Evolutionary conservation across 2,329 filamentous ascomycete species (phyloP).

Genomic region (Purpureocillium takamizusanense): DNA sequence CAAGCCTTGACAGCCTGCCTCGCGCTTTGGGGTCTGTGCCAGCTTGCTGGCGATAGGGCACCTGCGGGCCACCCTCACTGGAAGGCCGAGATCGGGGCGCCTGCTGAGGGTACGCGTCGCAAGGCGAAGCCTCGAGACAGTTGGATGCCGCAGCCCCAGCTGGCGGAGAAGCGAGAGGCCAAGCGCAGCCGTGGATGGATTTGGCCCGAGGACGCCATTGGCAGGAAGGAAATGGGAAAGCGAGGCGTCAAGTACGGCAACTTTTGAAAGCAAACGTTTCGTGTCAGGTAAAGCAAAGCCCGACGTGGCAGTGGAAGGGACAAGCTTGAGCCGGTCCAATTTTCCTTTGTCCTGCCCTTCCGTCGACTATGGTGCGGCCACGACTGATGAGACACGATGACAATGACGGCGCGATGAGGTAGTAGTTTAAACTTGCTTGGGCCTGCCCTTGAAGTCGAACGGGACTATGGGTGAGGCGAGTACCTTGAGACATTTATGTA

Average conservation of each 20-base stretch:
- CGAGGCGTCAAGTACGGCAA: slow-evolving; percentile 50
- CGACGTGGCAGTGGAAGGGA: too few relatives aligned
- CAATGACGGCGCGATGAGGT: too few relatives aligned
- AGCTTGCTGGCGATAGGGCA: slow-evolving; percentile 53
- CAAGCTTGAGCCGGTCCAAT: too few relatives aligned
- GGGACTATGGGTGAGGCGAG: too few relatives aligned
- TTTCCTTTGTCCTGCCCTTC: too few relatives aligned
- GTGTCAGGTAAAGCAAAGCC: too few relatives aligned
- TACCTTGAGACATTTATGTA: too few relatives aligned
- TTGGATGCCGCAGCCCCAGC: slow-evolving; percentile 68
- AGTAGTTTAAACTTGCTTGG: too few relatives aligned
- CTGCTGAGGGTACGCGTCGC: slow-evolving; percentile 61
- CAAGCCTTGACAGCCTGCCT: slow-evolving; percentile 54
- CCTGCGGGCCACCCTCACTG: slow-evolving; percentile 49
- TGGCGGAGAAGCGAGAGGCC: slow-evolving; percentile 66
- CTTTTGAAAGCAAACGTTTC: too few relatives aligned
- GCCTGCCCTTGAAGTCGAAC: too few relatives aligned
- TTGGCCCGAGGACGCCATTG: slow-evolving; percentile 63
- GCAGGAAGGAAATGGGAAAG: slow-evolving; percentile 62
- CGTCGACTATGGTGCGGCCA: too few relatives aligned
- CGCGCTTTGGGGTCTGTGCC: slow-evolving; percentile 70
- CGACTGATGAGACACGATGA: too few relatives aligned
- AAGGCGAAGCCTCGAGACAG: slow-evolving; percentile 61
- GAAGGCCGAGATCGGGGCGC: slow-evolving; percentile 65
- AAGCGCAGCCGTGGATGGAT: slow-evolving; percentile 69